These are phyloP conservation scores for Blastobotrys indianensis DNA, from an alignment of 1,139 yeast species.

Conservation along the genomic window DNA sequence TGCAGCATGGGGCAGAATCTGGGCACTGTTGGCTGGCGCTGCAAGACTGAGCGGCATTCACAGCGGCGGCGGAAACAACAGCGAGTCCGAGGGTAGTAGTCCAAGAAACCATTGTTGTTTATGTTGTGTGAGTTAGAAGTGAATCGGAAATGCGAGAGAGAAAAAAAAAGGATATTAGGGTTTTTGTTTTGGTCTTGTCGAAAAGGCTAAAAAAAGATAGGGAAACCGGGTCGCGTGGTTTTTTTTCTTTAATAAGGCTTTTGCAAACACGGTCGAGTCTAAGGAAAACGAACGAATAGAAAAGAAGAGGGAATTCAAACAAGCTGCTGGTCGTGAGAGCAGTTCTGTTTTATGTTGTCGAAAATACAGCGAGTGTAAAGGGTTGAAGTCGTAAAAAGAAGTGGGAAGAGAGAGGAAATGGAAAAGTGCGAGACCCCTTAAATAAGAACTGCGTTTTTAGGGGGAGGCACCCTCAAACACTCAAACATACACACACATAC, in stretches of 20 bases:
- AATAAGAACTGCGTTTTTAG: too few relatives aligned
- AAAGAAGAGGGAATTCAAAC: not conserved
- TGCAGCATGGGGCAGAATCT: constrained; percentile 66
- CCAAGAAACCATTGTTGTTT: constrained; percentile 13
- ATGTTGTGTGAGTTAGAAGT: not conserved
- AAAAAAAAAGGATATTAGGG: not conserved
- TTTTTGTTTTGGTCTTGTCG: not conserved
- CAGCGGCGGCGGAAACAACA: constrained; percentile 16
- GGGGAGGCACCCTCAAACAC: too few relatives aligned
- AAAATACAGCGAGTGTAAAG: not conserved
- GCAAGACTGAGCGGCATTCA: constrained; percentile 34
- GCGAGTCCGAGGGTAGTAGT: constrained; percentile 10
- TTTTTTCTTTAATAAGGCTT: too few relatives aligned
- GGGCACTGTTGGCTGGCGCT: constrained; percentile 47
- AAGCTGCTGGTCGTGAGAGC: not conserved
- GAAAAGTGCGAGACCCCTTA: not conserved
- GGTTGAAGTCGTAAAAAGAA: too few relatives aligned
- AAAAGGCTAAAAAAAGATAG: too few relatives aligned
- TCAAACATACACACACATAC: too few relatives aligned
- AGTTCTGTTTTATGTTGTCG: not conserved
- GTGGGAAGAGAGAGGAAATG: not conserved
- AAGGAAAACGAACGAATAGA: not conserved
- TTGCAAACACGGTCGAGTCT: too few relatives aligned
- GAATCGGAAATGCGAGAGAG: not conserved
- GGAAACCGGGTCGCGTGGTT: too few relatives aligned